Conservation (phyloP, 345 rosid genomes). For the Cardamine resedifolia region DNA sequence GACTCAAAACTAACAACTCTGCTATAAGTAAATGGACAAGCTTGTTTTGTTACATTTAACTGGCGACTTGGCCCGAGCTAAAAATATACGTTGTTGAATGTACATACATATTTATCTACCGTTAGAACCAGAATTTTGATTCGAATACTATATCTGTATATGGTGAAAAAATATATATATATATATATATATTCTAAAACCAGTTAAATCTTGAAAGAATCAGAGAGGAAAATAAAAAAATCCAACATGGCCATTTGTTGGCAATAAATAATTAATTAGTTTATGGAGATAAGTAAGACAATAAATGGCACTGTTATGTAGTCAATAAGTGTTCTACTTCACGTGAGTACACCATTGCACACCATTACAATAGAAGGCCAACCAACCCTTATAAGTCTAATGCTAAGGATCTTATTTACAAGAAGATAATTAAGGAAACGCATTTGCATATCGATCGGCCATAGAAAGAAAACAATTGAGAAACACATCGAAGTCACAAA, state of each 20-base stretch:
- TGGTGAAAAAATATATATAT: too few relatives aligned
- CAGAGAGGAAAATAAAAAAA: background rate
- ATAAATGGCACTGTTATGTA: background rate
- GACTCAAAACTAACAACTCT: too few relatives aligned
- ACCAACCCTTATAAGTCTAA: background rate
- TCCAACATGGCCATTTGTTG: slow-evolving; percentile 16
- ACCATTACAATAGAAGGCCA: slow-evolving; percentile 1
- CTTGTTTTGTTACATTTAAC: background rate
- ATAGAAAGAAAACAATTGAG: background rate
- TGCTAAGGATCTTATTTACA: background rate
- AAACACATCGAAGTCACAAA: background rate
- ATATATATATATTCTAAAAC: too few relatives aligned
- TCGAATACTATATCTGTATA: too few relatives aligned
- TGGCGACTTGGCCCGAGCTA: too few relatives aligned
- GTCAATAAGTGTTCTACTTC: background rate
- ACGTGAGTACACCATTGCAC: slow-evolving; percentile 2
- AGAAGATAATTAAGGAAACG: background rate
- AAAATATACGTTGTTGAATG: background rate
- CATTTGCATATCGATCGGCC: background rate
- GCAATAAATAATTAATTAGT: background rate
- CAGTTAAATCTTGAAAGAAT: background rate
- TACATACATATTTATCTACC: background rate
- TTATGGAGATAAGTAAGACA: slow-evolving; percentile 12
- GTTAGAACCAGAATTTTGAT: too few relatives aligned
- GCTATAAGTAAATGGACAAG: too few relatives aligned